Evolutionary conservation across 768 basidiomycete species (phyloP).

Genomic region (Suillus spraguei): DNA sequence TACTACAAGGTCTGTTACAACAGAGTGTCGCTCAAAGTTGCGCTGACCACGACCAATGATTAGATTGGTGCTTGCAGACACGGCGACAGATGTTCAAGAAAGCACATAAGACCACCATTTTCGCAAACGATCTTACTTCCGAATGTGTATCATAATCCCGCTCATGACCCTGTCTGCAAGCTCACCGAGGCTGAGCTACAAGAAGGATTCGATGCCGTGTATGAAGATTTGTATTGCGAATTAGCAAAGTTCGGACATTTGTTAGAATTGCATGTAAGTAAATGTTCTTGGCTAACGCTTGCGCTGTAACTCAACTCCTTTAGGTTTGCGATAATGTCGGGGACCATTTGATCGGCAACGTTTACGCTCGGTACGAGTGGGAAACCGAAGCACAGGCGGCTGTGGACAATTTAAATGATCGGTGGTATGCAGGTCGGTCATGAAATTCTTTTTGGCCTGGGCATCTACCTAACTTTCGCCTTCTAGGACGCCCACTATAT

Average conservation of each 20-base stretch:
- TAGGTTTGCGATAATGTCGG: slow-evolving; percentile 99
- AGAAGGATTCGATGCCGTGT: slow-evolving; percentile 92
- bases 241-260: slow-evolving; percentile 94
- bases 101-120: slow-evolving; percentile 97
- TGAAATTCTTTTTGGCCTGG: slow-evolving; percentile 14
- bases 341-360: slow-evolving; percentile 97
- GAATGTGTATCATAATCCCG: slow-evolving; percentile 98
- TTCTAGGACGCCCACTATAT: slow-evolving; percentile 84
- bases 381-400: slow-evolving; percentile 96
- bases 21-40: slow-evolving; percentile 1
- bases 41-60: slow-evolving; percentile 9
- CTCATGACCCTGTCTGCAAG: slow-evolving; percentile 89
- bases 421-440: slow-evolving; percentile 92
- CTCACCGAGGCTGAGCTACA: slow-evolving; percentile 86
- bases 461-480: slow-evolving; percentile 4
- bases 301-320: slow-evolving; percentile 3
- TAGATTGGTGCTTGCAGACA: slow-evolving; percentile 99
- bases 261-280: slow-evolving; percentile 87
- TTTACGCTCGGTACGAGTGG: slow-evolving; percentile 98
- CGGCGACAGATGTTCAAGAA: slow-evolving; percentile 96
- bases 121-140: slow-evolving; percentile 96
- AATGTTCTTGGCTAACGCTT: not conserved
- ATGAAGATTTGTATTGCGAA: slow-evolving; percentile 95
- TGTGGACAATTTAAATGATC: slow-evolving; percentile 89
- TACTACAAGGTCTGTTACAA: slow-evolving; percentile 81